These are phyloP conservation scores for Brassica juncea DNA, from an alignment of 345 rosid species.

Conservation along the genomic window DNA sequence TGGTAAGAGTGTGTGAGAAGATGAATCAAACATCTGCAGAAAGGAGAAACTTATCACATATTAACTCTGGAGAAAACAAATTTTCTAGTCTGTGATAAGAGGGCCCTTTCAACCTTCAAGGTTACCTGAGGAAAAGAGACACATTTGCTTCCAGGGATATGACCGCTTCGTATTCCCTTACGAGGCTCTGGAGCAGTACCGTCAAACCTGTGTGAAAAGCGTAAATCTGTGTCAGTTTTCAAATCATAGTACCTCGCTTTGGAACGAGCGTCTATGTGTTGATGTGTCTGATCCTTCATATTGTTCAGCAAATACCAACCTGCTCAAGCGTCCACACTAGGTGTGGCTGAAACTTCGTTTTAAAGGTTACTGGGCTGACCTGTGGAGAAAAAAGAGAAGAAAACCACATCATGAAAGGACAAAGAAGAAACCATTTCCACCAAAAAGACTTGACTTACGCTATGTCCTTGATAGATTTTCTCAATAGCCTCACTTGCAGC, in stretches of 20 bases:
- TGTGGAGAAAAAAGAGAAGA: slow-evolving; percentile 27
- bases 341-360: slow-evolving; percentile 70
- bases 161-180: slow-evolving; percentile 90
- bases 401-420: background rate
- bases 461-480: slow-evolving; percentile 85
- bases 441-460: slow-evolving; percentile 48
- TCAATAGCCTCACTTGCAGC: slow-evolving; percentile 97
- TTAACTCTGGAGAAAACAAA: background rate
- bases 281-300: slow-evolving; percentile 42
- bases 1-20: slow-evolving; percentile 75
- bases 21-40: slow-evolving; percentile 81
- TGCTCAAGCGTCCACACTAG: no score
- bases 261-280: slow-evolving; percentile 79
- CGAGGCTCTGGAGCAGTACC: slow-evolving; percentile 93
- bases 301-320: no score
- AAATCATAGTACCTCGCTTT: slow-evolving; percentile 64
- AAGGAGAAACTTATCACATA: slow-evolving; percentile 19
- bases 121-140: slow-evolving; percentile 79
- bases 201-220: slow-evolving; percentile 62
- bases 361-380: slow-evolving; percentile 80
- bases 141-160: slow-evolving; percentile 95
- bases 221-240: background rate
- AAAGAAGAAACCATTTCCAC: background rate
- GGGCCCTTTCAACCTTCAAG: background rate
- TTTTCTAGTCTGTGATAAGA: background rate